phyloP scores from a whole-genome alignment of 2,329 filamentous ascomycete genomes.

The Remersonia thermophila region DNA sequence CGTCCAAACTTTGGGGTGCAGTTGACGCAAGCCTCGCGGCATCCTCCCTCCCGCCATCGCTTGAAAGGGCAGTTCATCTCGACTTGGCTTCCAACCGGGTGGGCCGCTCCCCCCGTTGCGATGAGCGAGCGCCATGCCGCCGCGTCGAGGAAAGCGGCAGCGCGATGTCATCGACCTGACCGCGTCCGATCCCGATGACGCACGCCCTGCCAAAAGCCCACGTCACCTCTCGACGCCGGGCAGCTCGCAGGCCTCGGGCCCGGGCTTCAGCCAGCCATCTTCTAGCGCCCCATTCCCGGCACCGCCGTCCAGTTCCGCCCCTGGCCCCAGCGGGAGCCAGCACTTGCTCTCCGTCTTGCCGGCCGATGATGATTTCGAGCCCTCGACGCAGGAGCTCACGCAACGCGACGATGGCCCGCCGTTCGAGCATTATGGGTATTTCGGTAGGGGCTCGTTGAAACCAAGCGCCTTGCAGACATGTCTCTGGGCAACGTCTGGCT shows the following conservation, averaged over 20 bases:
- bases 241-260: conserved; percentile 2
- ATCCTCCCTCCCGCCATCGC: too few species aligned
- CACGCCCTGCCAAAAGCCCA: conserved; percentile 17
- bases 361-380: conserved; percentile 21
- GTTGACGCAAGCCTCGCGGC: too few species aligned
- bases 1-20: too few species aligned
- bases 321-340: background rate
- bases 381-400: conserved; percentile 31
- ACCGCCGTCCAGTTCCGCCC: background rate
- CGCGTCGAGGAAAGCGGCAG: conserved; percentile 24
- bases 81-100: too few species aligned
- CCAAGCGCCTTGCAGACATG: too few species aligned
- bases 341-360: conserved; percentile 1
- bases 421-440: conserved; percentile 35
- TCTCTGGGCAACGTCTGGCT: too few species aligned
- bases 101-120: too few species aligned
- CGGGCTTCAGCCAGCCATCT: conserved; percentile 4
- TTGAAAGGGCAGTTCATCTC: too few species aligned
- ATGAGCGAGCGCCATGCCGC: conserved; percentile 7
- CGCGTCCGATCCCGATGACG: conserved; percentile 12
- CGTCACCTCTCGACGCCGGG: conserved; percentile 4
- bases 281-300: background rate
- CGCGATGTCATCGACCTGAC: conserved; percentile 29
- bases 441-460: too few species aligned
- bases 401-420: conserved; percentile 30